Conservation (phyloP, 2,329 filamentous ascomycete genomes). For the Davidsoniella neocaledoniae region DNA sequence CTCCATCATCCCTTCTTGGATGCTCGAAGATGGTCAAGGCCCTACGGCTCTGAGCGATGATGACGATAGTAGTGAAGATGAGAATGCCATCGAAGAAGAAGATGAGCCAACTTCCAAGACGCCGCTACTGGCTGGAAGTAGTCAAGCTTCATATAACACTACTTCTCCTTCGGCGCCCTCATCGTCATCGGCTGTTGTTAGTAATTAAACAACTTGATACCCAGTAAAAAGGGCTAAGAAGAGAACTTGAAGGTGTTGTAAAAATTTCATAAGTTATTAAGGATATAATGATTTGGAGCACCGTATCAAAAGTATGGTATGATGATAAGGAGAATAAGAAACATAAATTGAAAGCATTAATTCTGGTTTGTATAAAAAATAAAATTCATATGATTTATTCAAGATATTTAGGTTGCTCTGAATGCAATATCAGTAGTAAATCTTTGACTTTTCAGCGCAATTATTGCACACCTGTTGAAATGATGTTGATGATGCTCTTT, state of each 20-base stretch:
- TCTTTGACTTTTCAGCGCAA: background rate
- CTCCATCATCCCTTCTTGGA: conserved; percentile 56
- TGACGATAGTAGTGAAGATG: conserved; percentile 19
- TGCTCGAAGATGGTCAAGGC: conserved; percentile 59
- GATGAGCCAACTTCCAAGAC: conserved; percentile 7
- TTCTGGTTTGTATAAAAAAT: too few relatives aligned
- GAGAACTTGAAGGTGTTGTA: too few relatives aligned
- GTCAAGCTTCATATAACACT: background rate
- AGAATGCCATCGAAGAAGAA: conserved; percentile 11
- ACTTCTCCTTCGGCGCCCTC: conserved; percentile 1
- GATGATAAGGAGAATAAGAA: too few relatives aligned
- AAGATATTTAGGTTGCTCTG: background rate
- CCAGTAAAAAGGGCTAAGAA: too few relatives aligned
- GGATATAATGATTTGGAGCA: too few relatives aligned
- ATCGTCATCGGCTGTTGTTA: background rate
- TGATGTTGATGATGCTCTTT: background rate
- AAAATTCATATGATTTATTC: too few relatives aligned
- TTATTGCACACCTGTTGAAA: background rate
- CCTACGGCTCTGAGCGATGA: conserved; percentile 25
- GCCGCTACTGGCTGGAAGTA: conserved; percentile 6
- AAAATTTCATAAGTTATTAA: too few relatives aligned
- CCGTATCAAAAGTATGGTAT: too few relatives aligned
- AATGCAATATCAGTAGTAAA: background rate
- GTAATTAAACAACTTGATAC: background rate
- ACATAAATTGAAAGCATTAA: too few relatives aligned